Evolutionary conservation across 345 rosid genomes (phyloP), one percentile per base, ranked within the genome.

Genomic region (Firmiana major): DNA sequence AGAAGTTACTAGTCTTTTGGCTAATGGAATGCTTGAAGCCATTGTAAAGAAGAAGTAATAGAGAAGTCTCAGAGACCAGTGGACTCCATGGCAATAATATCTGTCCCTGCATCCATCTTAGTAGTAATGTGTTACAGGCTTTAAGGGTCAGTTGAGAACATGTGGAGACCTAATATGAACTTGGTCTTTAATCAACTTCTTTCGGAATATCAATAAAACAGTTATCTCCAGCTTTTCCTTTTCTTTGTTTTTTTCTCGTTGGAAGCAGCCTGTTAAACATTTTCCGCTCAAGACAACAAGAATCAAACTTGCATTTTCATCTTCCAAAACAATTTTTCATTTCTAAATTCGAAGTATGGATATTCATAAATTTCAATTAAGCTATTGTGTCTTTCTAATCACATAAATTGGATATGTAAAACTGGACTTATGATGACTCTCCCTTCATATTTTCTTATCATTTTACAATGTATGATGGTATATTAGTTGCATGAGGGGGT

Each of bases 11-110:
- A 88, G 93, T 40, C 59, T 38, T 60, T 91, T 93, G 60, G 78
- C 81, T 15, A 86, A 86, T 66, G 98, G 98, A 45, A 84, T 94
- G 66, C 85, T 94, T 16, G 95, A 90, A 77, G 98, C 87, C 7
- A 65, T 86, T 64, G 98, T 93, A 77, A 49, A 48, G 74, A 43
- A 46, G 55, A 68, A 2, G 73, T 68, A 46, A 46, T 26, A 46
- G 21, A 24, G 12, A 55, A 15, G 4, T 26, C 21, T 69, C 12
- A 31, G 43, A 71, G 36, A 17, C 6, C 42, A 9, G 59, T 1
- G 8, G 21, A 15, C 53, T 19, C 46, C 19, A 9, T 70, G 31
- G 21, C 9, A 62, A 62, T 26, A 24, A 31, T 6, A 51, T 71
- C 17, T 16, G 26, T 8, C 48, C 28, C 22, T 38, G 24, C 46